Evolutionary conservation across 2,329 filamentous ascomycete genomes (phyloP), one percentile per base, ranked within the genome.

Genomic region (Exophiala oligosperma): DNA sequence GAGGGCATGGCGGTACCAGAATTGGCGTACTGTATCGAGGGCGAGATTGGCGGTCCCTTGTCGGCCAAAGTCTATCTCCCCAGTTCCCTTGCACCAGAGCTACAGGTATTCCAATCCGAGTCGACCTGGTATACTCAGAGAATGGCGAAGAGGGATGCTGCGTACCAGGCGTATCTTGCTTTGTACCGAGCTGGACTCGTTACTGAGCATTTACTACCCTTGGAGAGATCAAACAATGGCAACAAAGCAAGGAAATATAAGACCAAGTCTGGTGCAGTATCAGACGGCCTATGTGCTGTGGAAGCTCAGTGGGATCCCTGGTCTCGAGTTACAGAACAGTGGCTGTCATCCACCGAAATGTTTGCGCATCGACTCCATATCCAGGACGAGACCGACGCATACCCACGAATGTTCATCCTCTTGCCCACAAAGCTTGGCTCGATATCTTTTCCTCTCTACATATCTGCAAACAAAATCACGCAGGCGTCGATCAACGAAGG

Each of bases 111-210:
- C 0, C 66, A 73, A 23, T 84, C 87, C 52, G 70, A 71, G 28
- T 62, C 70, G 37, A 62, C 71, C n/a, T 97, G 92, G 92, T 72
- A 65, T 9, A 89, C 86, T 0, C 87, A 94, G 67, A 83, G 79
- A 57, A 85, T 84, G 64, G 91, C 92, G 0, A 85, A 79, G 64
- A 91, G 89, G 68, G 93, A 97, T 71, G 91, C 88, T 1, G 89
- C 91, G 0, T 94, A 96, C 61, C 84, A 90, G 67, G 90, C 92
- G 1, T 96, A 92, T 68, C 74, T 83, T 23, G 79, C 78, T 4
- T 77, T 97, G 0, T 86, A 93, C 68, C 66, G 82, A 6, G 87
- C 83, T 26, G 88, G 88, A 0, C 76, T 97, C 4, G 73, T 97
- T 1, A 92, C 90, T 61, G 84, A 95, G 12, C 81, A 96, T 66